phyloP scores from a whole-genome alignment of 2,329 filamentous ascomycete species.

The Xylariales sp. region DNA sequence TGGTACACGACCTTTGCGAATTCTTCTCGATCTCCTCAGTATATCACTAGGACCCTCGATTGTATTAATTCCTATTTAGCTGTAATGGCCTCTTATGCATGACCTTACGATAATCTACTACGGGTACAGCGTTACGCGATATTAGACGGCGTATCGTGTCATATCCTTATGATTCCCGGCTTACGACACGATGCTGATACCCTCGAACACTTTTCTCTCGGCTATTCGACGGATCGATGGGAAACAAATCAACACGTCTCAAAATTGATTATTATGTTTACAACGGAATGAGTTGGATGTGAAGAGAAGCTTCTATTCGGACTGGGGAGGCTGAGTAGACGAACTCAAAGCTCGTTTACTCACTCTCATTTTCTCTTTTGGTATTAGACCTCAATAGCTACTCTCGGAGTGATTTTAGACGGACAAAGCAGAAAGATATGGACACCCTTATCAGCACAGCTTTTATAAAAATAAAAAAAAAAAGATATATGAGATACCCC shows the following conservation, averaged over 20 bases:
- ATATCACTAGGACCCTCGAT: conserved; percentile 3
- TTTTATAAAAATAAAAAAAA: not conserved
- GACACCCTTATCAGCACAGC: conserved; percentile 10
- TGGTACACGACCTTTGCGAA: conserved; percentile 27
- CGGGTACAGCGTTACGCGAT: conserved; percentile 21
- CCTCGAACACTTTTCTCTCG: conserved; percentile 14
- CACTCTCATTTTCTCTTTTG: conserved; percentile 3
- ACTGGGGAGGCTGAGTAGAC: not conserved
- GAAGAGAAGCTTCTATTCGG: conserved; percentile 7
- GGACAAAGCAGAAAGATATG: conserved; percentile 14
- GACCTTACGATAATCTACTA: conserved; percentile 37
- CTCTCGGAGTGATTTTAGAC: conserved; percentile 10
- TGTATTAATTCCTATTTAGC: conserved; percentile 35
- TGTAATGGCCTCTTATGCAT: conserved; percentile 25
- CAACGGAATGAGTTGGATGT: conserved; percentile 20
- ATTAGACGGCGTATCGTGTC: conserved; percentile 32
- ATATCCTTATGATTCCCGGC: conserved; percentile 26
- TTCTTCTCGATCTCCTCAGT: conserved; percentile 25
- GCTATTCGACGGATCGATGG: not conserved
- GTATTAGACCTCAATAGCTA: conserved; percentile 13
- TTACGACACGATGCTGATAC: conserved; percentile 33
- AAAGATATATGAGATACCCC: conserved; percentile 32
- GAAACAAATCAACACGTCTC: conserved; percentile 19
- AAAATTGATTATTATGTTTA: conserved; percentile 23
- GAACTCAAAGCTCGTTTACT: not conserved